Percentiles rank a stretch among this genome's conserved stretches.
Evolutionary conservation across 2,329 filamentous ascomycete species (phyloP).

Genomic region (Colletotrichum godetiae): DNA sequence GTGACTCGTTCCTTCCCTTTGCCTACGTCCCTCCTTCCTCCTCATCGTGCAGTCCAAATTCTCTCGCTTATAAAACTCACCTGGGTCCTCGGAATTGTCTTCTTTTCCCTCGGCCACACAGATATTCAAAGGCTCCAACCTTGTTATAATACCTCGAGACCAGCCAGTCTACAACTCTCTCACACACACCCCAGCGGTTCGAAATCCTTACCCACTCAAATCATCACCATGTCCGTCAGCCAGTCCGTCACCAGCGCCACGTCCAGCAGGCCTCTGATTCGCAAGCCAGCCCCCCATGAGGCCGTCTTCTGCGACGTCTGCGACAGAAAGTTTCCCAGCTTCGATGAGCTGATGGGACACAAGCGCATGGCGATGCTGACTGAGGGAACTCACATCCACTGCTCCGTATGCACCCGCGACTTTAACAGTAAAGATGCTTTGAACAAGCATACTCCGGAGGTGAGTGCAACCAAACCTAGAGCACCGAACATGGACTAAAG

Average conservation of each 20-base stretch:
- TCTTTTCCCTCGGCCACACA: background rate
- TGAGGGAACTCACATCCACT: constrained; percentile 47
- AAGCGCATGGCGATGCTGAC: constrained; percentile 46
- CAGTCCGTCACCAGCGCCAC: background rate
- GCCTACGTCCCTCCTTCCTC: background rate
- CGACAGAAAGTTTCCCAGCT: background rate
- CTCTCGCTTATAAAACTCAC: background rate
- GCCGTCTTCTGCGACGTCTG: constrained; percentile 7
- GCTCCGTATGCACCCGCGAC: constrained; percentile 50
- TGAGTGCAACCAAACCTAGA: background rate
- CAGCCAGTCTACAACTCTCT: background rate
- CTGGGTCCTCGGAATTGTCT: background rate
- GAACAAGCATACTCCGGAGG: constrained; percentile 43
- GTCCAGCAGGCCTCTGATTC: background rate
- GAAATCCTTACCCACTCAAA: background rate
- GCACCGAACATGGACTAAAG: constrained; percentile 1
- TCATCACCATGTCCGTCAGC: constrained; percentile 7
- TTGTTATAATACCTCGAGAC: background rate
- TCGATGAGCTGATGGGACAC: constrained; percentile 12
- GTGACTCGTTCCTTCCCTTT: background rate
- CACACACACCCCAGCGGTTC: background rate
- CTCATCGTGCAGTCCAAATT: background rate
- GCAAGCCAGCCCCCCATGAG: constrained; percentile 11
- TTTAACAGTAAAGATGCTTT: constrained; percentile 51
- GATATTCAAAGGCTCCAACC: background rate